A percentile compares a stretch with the other conserved stretches of the same genome.
These are phyloP conservation scores for Elongisporangium prolatum DNA, from an alignment of 352 stramenopile genomes.

Conservation along the genomic window DNA sequence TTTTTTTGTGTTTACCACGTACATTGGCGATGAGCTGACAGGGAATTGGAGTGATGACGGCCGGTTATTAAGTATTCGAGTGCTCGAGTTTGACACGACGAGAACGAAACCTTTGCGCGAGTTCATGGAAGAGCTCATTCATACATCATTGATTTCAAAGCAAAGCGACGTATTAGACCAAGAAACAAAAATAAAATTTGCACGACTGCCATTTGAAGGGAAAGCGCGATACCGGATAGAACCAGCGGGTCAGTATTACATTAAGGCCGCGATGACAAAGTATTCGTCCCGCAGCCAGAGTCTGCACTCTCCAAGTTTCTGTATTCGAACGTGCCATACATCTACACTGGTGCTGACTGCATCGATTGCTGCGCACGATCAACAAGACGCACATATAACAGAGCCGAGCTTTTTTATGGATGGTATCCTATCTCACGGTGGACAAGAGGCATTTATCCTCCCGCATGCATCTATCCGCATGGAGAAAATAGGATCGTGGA, in stretches of 20 bases:
- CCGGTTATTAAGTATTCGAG: conserved; percentile 31
- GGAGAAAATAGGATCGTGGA: conserved; percentile 44
- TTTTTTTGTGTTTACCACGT: conserved; percentile 47
- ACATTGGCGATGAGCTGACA: conserved; percentile 46
- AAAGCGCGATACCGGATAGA: too few relatives aligned
- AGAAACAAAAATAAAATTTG: not conserved
- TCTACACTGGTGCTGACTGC: conserved; percentile 4
- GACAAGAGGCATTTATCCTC: conserved; percentile 40
- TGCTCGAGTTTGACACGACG: conserved; percentile 28
- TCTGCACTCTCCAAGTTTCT: conserved; percentile 11
- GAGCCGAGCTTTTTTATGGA: conserved; percentile 29
- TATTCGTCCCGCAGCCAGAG: too few relatives aligned
- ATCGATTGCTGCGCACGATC: not conserved
- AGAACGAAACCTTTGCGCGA: conserved; percentile 29
- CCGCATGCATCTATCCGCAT: conserved; percentile 29
- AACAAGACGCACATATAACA: conserved; percentile 2
- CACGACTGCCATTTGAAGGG: not conserved
- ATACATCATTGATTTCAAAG: conserved; percentile 13
- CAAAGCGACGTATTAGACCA: conserved; percentile 2
- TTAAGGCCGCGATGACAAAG: too few relatives aligned
- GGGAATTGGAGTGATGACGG: conserved; percentile 34
- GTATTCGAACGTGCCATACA: conserved; percentile 8
- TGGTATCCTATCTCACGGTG: conserved; percentile 45
- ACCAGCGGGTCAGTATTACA: too few relatives aligned
- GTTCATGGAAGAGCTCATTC: conserved; percentile 40